A percentile compares a stretch with the other conserved stretches of the same genome.
Evolutionary conservation across 2,329 filamentous ascomycete genomes (phyloP).

Genomic region (Fusarium sambucinum): DNA sequence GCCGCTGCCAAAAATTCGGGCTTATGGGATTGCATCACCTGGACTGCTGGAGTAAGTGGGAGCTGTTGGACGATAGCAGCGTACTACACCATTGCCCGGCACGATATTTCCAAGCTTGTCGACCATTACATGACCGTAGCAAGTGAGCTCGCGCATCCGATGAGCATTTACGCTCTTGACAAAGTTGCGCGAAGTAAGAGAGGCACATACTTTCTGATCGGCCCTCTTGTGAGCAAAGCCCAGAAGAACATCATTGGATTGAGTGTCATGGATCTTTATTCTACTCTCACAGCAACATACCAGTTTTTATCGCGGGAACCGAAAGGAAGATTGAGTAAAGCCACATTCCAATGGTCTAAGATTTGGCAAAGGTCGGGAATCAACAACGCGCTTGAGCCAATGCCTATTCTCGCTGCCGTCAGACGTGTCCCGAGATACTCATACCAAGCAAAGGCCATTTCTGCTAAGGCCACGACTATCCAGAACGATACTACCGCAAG

Average conservation of each 20-base stretch:
- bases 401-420: conserved; percentile 42
- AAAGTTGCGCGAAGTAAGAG: conserved; percentile 31
- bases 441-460: conserved; percentile 11
- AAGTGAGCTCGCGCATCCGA: conserved; percentile 36
- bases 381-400: conserved; percentile 25
- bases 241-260: conserved; percentile 42
- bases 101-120: conserved; percentile 22
- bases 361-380: conserved; percentile 38
- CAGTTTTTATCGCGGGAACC: conserved; percentile 33
- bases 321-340: conserved; percentile 31
- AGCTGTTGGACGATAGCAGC: conserved; percentile 44
- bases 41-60: conserved; percentile 43
- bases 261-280: conserved; percentile 44
- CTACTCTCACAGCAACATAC: conserved; percentile 37
- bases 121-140: conserved; percentile 39
- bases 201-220: conserved; percentile 40
- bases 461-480: not conserved
- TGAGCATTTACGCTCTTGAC: conserved; percentile 38
- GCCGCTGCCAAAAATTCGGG: conserved; percentile 24
- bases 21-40: conserved; percentile 41
- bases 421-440: conserved; percentile 38
- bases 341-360: conserved; percentile 40
- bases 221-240: conserved; percentile 39
- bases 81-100: conserved; percentile 43
- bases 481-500: rapidly evolving